Evolutionary conservation across 768 basidiomycete species (phyloP).

Genomic region (Boletus subcaerulescens): DNA sequence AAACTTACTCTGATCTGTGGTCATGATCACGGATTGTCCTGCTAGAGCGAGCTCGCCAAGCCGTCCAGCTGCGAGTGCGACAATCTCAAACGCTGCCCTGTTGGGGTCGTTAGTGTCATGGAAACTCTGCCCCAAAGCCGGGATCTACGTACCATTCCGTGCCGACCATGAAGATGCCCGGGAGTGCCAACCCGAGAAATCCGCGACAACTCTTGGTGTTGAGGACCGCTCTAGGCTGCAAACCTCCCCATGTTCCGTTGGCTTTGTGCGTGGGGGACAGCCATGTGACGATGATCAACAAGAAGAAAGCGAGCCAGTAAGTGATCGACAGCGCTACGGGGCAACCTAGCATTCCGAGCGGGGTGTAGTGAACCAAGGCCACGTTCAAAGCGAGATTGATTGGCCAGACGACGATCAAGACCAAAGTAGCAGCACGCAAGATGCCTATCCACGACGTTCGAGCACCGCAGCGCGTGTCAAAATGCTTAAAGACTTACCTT

Average conservation of each 20-base stretch:
- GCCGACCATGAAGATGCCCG: conserved; percentile 76
- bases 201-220: conserved; percentile 46
- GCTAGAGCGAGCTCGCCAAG: conserved; percentile 66
- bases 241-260: conserved; percentile 65
- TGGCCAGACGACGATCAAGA: conserved; percentile 62
- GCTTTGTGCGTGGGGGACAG: conserved; percentile 50
- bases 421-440: conserved; percentile 66
- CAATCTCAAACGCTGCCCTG: conserved; percentile 82
- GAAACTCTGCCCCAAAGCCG: neutral
- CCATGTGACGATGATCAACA: conserved; percentile 49
- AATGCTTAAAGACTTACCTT: conserved; percentile 43
- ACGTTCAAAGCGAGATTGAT: conserved; percentile 63
- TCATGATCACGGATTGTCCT: conserved; percentile 79
- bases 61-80: conserved; percentile 71
- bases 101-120: neutral
- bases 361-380: conserved; percentile 59
- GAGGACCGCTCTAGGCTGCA: conserved; percentile 44
- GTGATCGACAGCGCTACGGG: conserved; percentile 65
- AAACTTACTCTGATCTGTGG: conserved; percentile 63
- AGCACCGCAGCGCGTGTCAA: neutral
- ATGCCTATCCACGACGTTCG: conserved; percentile 47
- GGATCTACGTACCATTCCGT: conserved; percentile 63
- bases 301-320: conserved; percentile 64
- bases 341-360: conserved; percentile 62
- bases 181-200: conserved; percentile 69